Base-by-base conservation (phyloP, 352 stramenopile genomes). In the Globisporangium alternatum region DNA sequence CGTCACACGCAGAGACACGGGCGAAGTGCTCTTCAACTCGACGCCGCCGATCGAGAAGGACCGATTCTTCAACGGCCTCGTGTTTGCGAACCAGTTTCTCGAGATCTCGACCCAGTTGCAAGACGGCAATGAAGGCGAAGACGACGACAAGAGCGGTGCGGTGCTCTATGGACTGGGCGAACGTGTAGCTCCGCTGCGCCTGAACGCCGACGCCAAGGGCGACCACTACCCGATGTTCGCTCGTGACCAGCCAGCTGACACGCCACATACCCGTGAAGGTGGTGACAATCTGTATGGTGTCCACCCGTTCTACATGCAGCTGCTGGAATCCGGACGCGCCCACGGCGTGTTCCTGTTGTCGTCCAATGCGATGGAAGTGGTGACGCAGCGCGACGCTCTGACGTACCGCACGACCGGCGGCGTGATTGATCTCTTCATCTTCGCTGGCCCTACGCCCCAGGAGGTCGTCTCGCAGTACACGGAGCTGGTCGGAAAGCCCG, bases 41-140 rank as follows among this genome's bases (percentile, higher is more conserved):
- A 96, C 88, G 28, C 82, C 86, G 19, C 72, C 69, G 31, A 47
- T 70, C 13, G 71, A 88, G n/a, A 66, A 45, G 39, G 41, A 65
- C 5, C 52, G 57, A 1, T 77, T 66, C 3, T 89, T 91, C 49
- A 90, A 78, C 62, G 84, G 84, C 0, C 63, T 93, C 15, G 72
- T 91, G 62, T 96, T 92, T 62, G 77, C 88, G 57, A 95, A 96
- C 65, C 89, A 97, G 69, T 96, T 88, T 59, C 56, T 97, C 5
- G 87, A 97, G 62, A 65, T 97, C 17, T 95, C 88, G 17, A 95
- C 86, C 1, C 74, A 87, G 43, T 65, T 93, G 19, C 35, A 70
- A 15, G 21, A 22, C 4, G 22, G 52, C 66, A 35, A 68, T 2
- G 54, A 61, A 2, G 63, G 75, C 2, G 54, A 61, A 2, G 63